phyloP scores from a whole-genome alignment of 116 monocot genomes.

The Trichopus zeylanicus region DNA sequence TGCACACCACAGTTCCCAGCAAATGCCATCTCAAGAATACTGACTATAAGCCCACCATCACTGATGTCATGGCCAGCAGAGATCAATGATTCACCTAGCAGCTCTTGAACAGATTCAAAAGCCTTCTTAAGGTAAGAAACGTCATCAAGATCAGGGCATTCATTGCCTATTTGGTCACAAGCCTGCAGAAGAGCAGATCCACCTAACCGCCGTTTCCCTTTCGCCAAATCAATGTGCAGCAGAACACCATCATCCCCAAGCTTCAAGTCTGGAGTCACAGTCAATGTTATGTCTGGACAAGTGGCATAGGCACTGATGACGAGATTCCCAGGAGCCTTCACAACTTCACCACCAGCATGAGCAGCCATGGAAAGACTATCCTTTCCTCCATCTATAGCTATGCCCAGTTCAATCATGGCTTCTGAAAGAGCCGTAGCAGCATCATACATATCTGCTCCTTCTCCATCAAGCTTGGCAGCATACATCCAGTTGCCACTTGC shows the following conservation, averaged over 20 bases:
- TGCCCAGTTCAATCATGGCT: constrained; percentile 90
- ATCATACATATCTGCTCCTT: constrained; percentile 98
- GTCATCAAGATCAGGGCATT: constrained; percentile 88
- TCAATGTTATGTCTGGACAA: constrained; percentile 89
- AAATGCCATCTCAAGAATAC: constrained; percentile 93
- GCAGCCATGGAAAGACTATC: constrained; percentile 99
- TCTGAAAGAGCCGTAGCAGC: constrained; percentile 82
- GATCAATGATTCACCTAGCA: constrained; percentile 53
- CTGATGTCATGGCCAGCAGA: constrained; percentile 97
- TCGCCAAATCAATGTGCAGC: constrained; percentile 63
- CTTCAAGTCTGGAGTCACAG: constrained; percentile 93
- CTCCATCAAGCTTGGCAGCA: constrained; percentile 96
- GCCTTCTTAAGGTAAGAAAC: constrained; percentile 61
- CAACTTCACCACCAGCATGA: constrained; percentile 65
- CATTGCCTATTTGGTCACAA: constrained; percentile 78
- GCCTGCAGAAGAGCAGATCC: constrained; percentile 86
- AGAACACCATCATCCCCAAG: constrained; percentile 67
- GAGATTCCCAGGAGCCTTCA: constrained; percentile 96
- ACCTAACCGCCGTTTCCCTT: constrained; percentile 70
- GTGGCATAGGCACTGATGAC: constrained; percentile 90
- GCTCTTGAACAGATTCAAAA: constrained; percentile 66
- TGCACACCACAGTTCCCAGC: constrained; percentile 83
- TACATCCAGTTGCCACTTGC: constrained; percentile 99
- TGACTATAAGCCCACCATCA: constrained; percentile 81
- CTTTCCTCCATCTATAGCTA: constrained; percentile 98